These are phyloP conservation scores for Caulochytrium protostelioides DNA, from an alignment of 371 early-diverging fungal species.

Conservation along the genomic window DNA sequence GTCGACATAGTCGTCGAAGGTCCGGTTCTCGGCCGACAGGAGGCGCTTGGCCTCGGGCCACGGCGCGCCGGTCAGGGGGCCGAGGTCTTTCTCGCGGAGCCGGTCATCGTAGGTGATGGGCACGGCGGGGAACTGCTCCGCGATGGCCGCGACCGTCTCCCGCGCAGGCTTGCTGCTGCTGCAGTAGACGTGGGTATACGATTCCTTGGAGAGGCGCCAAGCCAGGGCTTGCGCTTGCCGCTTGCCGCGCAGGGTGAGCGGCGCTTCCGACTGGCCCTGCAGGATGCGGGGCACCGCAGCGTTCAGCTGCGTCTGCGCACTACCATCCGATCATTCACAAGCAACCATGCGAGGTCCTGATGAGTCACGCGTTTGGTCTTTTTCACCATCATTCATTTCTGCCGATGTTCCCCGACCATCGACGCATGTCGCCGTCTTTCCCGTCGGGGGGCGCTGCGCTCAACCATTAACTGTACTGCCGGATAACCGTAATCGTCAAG, in stretches of 20 bases:
- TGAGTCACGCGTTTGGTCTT: no score
- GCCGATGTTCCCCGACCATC: no score
- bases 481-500: no score
- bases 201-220: slow-evolving; percentile 13
- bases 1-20: slow-evolving; percentile 14
- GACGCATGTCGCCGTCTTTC: no score
- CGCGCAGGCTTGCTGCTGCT: slow-evolving; percentile 2
- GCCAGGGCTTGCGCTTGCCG: slow-evolving; percentile 16
- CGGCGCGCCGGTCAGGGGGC: slow-evolving; percentile 17
- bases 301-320: slow-evolving; percentile 18
- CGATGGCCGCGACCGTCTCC: slow-evolving; percentile 16
- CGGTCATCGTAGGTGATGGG: slow-evolving; percentile 9
- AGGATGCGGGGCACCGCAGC: slow-evolving; percentile 10
- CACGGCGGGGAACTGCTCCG: slow-evolving; percentile 9
- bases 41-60: slow-evolving; percentile 15
- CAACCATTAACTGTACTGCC: no score
- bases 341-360: no score
- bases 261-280: slow-evolving; percentile 13
- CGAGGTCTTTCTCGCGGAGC: slow-evolving; percentile 21
- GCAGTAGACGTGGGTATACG: slow-evolving; percentile 16
- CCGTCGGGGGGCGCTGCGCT: no score
- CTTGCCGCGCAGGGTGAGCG: slow-evolving; percentile 11
- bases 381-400: no score
- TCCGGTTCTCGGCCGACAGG: slow-evolving; percentile 12
- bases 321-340: no score